Conservation (phyloP, 2,329 filamentous ascomycete species). For the Penicillium crustosum region DNA sequence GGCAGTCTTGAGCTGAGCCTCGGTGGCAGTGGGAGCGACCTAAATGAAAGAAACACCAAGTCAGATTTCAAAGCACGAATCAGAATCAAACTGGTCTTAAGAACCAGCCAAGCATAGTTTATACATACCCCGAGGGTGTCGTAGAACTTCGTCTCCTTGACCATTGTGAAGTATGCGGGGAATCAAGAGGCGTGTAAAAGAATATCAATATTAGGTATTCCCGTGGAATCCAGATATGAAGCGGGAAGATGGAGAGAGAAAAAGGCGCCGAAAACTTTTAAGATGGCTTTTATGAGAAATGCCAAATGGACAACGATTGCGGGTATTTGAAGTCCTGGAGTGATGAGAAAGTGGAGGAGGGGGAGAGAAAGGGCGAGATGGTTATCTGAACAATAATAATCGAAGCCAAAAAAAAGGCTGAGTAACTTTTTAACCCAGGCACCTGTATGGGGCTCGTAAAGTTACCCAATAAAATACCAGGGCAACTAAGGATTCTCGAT, state of each 20-base stretch:
- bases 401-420: constrained; percentile 21
- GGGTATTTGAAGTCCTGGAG: constrained; percentile 10
- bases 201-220: constrained; percentile 1
- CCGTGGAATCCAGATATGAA: constrained; percentile 4
- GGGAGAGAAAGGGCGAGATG: constrained; percentile 13
- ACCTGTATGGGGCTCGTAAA: constrained; percentile 21
- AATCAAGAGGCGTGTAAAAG: constrained; percentile 19
- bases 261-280: constrained; percentile 11
- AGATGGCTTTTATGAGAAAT: constrained; percentile 5
- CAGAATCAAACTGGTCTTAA: not conserved
- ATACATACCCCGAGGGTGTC: constrained; percentile 49
- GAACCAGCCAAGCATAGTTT: not conserved
- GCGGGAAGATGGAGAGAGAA: constrained; percentile 18
- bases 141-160: constrained; percentile 53
- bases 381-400: constrained; percentile 22
- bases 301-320: constrained; percentile 12
- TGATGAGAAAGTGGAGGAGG: constrained; percentile 13
- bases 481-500: not conserved
- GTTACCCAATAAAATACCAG: constrained; percentile 18
- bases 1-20: constrained; percentile 86
- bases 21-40: constrained; percentile 76
- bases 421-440: constrained; percentile 29
- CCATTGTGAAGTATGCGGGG: constrained; percentile 43
- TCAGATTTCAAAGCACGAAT: constrained; percentile 20
- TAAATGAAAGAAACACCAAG: constrained; percentile 41